Evolutionary conservation across 2,329 filamentous ascomycete genomes (phyloP).

Genomic region (Fusarium oligoseptatum): DNA sequence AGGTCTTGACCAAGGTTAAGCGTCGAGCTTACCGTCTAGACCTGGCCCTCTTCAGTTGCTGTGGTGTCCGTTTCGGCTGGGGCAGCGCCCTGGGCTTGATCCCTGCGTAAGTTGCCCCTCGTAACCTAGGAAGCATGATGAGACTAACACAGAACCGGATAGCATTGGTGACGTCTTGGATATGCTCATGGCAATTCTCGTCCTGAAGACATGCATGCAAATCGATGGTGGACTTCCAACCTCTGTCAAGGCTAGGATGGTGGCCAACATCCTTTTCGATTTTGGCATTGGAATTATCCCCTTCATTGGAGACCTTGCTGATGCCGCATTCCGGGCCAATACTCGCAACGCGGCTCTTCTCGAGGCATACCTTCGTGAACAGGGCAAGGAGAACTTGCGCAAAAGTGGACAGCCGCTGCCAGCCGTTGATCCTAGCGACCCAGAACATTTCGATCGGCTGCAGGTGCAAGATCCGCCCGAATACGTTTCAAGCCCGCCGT

Average conservation of each 20-base stretch:
- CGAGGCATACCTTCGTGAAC: slow-evolving; percentile 76
- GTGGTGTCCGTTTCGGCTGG: slow-evolving; percentile 90
- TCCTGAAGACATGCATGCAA: slow-evolving; percentile 78
- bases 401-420: slow-evolving; percentile 62
- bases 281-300: slow-evolving; percentile 81
- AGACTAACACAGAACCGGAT: slow-evolving; percentile 33
- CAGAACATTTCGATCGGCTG: slow-evolving; percentile 63
- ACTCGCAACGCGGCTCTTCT: slow-evolving; percentile 80
- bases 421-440: slow-evolving; percentile 65
- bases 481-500: slow-evolving; percentile 46
- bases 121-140: not conserved
- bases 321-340: slow-evolving; percentile 81
- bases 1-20: slow-evolving; percentile 88
- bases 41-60: slow-evolving; percentile 83
- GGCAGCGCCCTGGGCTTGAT: slow-evolving; percentile 86
- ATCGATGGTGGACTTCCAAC: slow-evolving; percentile 82
- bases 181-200: slow-evolving; percentile 78
- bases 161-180: slow-evolving; percentile 84
- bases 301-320: slow-evolving; percentile 80
- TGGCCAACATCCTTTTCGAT: slow-evolving; percentile 82
- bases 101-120: slow-evolving; percentile 73
- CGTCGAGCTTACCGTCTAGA: slow-evolving; percentile 88
- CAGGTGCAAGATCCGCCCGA: slow-evolving; percentile 46
- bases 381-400: slow-evolving; percentile 71
- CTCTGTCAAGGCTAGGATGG: slow-evolving; percentile 76